These are phyloP conservation scores for Metschnikowia santaceciliae DNA, from an alignment of 805 yeast genomes.

Conservation along the genomic window DNA sequence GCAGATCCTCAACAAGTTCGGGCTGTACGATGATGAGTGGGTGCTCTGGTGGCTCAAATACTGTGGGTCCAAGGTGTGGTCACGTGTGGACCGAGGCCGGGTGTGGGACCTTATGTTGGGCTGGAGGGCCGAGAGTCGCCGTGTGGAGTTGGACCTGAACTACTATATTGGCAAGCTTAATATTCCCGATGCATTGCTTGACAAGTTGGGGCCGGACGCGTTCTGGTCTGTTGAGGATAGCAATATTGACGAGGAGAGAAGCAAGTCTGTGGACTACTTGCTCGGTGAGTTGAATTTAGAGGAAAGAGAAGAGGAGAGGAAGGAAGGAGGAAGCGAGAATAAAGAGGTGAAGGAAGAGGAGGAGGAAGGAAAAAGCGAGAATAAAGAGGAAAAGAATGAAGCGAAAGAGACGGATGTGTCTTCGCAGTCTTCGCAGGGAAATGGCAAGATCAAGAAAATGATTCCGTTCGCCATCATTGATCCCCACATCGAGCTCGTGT, in stretches of 20 bases:
- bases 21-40: constrained; percentile 76
- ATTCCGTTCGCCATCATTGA: constrained; percentile 60
- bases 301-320: too few relatives aligned
- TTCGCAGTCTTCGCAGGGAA: constrained; percentile 4
- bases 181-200: constrained; percentile 23
- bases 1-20: constrained; percentile 58
- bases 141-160: constrained; percentile 24
- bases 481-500: constrained; percentile 72
- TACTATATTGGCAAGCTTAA: constrained; percentile 33
- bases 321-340: too few relatives aligned
- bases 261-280: constrained; percentile 30
- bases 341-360: too few relatives aligned
- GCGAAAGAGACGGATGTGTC: too few relatives aligned
- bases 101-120: constrained; percentile 87
- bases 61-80: constrained; percentile 83
- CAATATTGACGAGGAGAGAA: constrained; percentile 6
- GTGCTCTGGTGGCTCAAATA: constrained; percentile 92
- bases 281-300: constrained; percentile 21
- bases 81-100: constrained; percentile 76
- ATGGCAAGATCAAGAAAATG: constrained; percentile 9
- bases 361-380: too few relatives aligned
- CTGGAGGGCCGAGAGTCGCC: constrained; percentile 47
- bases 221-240: constrained; percentile 46
- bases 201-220: constrained; percentile 53
- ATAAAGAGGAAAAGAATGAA: too few relatives aligned